Percentiles rank a stretch among this genome's conserved stretches.
phyloP scores from a whole-genome alignment of 257 asterid species.

The Avicennia marina region DNA sequence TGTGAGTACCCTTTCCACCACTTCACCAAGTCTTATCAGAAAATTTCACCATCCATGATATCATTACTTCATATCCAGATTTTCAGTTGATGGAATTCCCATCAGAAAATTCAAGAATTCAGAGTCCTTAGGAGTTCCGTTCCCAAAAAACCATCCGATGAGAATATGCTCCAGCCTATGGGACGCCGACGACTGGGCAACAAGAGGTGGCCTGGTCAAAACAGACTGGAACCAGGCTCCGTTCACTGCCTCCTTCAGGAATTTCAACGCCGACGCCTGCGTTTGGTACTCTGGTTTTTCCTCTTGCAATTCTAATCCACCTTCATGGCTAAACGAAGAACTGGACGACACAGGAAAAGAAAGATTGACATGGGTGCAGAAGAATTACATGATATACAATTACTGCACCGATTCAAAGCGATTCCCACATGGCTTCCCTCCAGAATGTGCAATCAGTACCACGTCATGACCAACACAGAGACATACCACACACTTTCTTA shows the following conservation, averaged over 20 bases:
- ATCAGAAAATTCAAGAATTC: constrained; percentile 56
- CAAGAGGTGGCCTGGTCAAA: constrained; percentile 60
- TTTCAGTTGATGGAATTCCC: constrained; percentile 60
- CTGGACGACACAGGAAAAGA: constrained; percentile 27
- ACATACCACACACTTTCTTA: too few relatives aligned
- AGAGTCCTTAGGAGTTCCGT: constrained; percentile 44
- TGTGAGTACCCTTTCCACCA: too few relatives aligned
- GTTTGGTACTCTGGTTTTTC: constrained; percentile 21
- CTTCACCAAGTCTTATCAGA: too few relatives aligned
- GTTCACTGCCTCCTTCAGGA: constrained; percentile 47
- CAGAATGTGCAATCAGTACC: constrained; percentile 27
- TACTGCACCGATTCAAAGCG: constrained; percentile 37
- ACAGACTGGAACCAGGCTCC: constrained; percentile 65
- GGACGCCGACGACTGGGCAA: too few relatives aligned
- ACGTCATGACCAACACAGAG: too few relatives aligned
- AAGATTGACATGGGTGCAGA: constrained; percentile 31
- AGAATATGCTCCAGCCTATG: constrained; percentile 58
- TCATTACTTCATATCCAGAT: constrained; percentile 34
- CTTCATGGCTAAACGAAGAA: constrained; percentile 30
- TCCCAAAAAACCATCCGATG: constrained; percentile 56
- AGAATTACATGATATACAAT: constrained; percentile 37
- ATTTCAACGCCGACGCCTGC: constrained; percentile 36
- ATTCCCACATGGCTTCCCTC: constrained; percentile 37
- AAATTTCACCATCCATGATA: too few relatives aligned
- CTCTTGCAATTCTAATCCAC: constrained; percentile 11